A percentile compares a stretch with the other conserved stretches of the same genome.
Conservation (phyloP, 176 grass and related monocot genomes). For the Oryza rufipogon region DNA sequence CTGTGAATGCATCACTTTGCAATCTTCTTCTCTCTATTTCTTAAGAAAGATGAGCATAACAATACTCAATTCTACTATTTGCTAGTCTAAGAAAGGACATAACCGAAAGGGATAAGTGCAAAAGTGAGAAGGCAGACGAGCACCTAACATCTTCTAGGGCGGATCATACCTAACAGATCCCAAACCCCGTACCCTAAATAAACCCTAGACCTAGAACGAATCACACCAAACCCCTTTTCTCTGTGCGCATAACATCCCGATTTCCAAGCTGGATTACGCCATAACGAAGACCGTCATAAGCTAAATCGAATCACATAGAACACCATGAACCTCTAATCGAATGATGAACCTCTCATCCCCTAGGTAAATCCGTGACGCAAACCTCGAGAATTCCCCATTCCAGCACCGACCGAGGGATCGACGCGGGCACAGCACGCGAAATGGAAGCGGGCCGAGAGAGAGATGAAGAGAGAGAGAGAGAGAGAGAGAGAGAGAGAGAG, state of each 20-base stretch:
- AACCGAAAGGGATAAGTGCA: conserved; percentile 16
- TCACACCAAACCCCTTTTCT: conserved; percentile 20
- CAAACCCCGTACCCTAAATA: conserved; percentile 26
- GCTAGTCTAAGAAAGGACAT: conserved; percentile 25
- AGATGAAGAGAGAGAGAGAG: not conserved
- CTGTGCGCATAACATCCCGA: not conserved
- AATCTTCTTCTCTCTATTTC: conserved; percentile 6
- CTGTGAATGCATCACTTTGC: not conserved
- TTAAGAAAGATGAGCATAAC: not conserved
- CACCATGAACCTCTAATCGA: conserved; percentile 15
- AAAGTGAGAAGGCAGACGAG: conserved; percentile 14
- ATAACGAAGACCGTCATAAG: not conserved
- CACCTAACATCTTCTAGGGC: conserved; percentile 27
- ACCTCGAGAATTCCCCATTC: not conserved
- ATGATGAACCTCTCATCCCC: conserved; percentile 7
- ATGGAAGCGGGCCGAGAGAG: conserved; percentile 13
- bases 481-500: not conserved
- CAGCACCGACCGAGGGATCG: not conserved
- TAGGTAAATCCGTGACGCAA: not conserved
- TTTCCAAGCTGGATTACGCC: not conserved
- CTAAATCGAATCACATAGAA: conserved; percentile 7
- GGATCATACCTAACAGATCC: conserved; percentile 35
- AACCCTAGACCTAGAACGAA: conserved; percentile 42
- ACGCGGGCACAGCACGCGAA: conserved; percentile 2
- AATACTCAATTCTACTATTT: not conserved